Conservation (phyloP, 2,329 filamentous ascomycete genomes). For the Pseudogymnoascus sp. region DNA sequence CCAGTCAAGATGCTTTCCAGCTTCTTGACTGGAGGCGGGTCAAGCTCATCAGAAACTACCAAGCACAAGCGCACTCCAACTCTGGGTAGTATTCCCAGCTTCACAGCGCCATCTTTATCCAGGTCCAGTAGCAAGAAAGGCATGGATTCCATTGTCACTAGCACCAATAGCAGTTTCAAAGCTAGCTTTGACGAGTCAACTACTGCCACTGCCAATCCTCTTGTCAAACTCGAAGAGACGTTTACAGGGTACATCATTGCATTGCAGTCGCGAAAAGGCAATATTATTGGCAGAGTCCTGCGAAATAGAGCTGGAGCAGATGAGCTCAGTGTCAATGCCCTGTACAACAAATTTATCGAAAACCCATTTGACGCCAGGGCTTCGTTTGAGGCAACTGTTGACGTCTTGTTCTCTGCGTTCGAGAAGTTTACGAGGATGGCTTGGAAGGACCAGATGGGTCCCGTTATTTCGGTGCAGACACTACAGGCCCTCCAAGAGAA, state of each 20-base stretch:
- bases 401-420: slow-evolving; percentile 84
- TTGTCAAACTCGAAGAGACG: slow-evolving; percentile 72
- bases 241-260: slow-evolving; percentile 77
- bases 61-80: slow-evolving; percentile 28
- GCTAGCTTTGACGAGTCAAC: slow-evolving; percentile 41
- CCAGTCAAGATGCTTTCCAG: slow-evolving; percentile 86
- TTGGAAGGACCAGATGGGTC: slow-evolving; percentile 83
- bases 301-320: slow-evolving; percentile 63
- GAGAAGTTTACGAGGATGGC: slow-evolving; percentile 86
- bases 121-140: slow-evolving; percentile 24
- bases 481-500: slow-evolving; percentile 67
- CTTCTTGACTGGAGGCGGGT: slow-evolving; percentile 57
- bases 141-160: slow-evolving; percentile 11
- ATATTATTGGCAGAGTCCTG: slow-evolving; percentile 70
- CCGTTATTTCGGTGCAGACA: slow-evolving; percentile 64
- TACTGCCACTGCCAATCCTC: slow-evolving; percentile 47
- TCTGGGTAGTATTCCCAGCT: slow-evolving; percentile 36
- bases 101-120: slow-evolving; percentile 24
- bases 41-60: slow-evolving; percentile 34
- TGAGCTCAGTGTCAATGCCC: slow-evolving; percentile 73
- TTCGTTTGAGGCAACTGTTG: slow-evolving; percentile 66
- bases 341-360: slow-evolving; percentile 83
- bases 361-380: slow-evolving; percentile 70
- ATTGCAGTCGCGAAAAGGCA: slow-evolving; percentile 76
- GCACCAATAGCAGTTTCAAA: slow-evolving; percentile 28